phyloP scores from a whole-genome alignment of 129 eudicot genomes.

The Ambrosia trifida region DNA sequence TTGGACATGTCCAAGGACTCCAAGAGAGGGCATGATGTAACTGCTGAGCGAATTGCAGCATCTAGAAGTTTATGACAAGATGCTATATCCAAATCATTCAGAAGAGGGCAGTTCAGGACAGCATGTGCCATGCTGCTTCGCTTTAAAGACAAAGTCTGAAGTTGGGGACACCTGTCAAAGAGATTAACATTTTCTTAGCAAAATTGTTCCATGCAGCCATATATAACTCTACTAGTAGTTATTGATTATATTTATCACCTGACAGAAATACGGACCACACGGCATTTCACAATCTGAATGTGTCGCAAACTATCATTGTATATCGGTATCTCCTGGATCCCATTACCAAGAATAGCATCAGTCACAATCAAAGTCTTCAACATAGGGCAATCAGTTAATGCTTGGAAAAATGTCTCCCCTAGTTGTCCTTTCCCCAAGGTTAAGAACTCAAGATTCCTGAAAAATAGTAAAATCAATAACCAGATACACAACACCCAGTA shows the following conservation, averaged over 20 bases:
- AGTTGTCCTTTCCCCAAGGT: conserved; percentile 83
- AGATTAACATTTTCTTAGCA: conserved; percentile 21
- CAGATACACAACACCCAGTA: conserved; percentile 4
- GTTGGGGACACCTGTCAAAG: conserved; percentile 84
- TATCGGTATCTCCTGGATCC: conserved; percentile 80
- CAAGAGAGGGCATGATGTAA: conserved; percentile 73
- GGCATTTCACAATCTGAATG: conserved; percentile 84
- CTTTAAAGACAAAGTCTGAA: conserved; percentile 82
- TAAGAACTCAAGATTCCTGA: conserved; percentile 80
- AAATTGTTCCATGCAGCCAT: not conserved
- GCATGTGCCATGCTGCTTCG: conserved; percentile 97
- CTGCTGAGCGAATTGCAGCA: conserved; percentile 95
- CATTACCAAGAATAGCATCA: conserved; percentile 89
- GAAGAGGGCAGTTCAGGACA: conserved; percentile 81
- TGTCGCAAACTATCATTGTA: conserved; percentile 69
- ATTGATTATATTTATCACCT: conserved; percentile 47
- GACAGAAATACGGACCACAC: conserved; percentile 82
- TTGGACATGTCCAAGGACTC: conserved; percentile 93
- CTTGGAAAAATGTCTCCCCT: conserved; percentile 82
- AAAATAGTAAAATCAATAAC: conserved; percentile 29
- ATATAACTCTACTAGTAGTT: not conserved
- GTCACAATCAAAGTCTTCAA: conserved; percentile 66
- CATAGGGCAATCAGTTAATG: conserved; percentile 69
- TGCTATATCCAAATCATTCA: conserved; percentile 82
- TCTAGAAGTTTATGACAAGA: conserved; percentile 99